Evolutionary conservation across 1,284 basidiomycete genomes (phyloP), one percentile per base, ranked within the genome.

Genomic region (Heterobasidion parviporum): DNA sequence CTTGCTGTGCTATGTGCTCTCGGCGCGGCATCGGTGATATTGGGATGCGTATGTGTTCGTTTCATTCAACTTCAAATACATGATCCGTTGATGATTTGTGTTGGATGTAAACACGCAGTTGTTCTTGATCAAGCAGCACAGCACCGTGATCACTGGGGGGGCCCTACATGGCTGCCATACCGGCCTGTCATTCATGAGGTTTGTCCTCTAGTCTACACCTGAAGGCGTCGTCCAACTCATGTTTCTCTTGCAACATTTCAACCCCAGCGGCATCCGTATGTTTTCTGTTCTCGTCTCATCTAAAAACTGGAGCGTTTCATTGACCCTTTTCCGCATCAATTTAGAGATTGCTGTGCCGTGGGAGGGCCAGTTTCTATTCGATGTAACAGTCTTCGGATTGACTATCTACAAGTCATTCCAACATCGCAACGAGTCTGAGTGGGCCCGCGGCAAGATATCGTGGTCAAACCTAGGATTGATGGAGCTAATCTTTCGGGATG

Each of bases 281-380:
- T 26, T 26, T 26, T 26, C 4, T 5, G 3, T 26, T 26, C 26
- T 26, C 26, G 6, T 26, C 26, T 26, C 26, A 26, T 26, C 5
- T 26, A 8, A 6, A 4, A 3, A 26, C 26, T 26, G 5, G 26
- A 26, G 26, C 4, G 26, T 26, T 26, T 26, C 26, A 26, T 5
- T 4, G 4, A 26, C 26, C 26, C 0, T 26, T 26, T 26, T 18
- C 38, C 38, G 7, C 10, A 12, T 12, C 38, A 8, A 41, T 41
- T 10, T 56, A 69, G 69, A 58, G 6, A 14, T 65, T n/a, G 70
- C 68, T 8, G 60, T 64, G 10, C 61, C 68, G 26, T 72, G 68
- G 65, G 68, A 70, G 55, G 59, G 63, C 3, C 62, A 67, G 20
- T 65, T 67, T 50, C 34, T 63, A 1, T 72, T 63, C 48, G 70